Conservation (phyloP, 2,329 filamentous ascomycete species). For the Pezicula neosporulosa region DNA sequence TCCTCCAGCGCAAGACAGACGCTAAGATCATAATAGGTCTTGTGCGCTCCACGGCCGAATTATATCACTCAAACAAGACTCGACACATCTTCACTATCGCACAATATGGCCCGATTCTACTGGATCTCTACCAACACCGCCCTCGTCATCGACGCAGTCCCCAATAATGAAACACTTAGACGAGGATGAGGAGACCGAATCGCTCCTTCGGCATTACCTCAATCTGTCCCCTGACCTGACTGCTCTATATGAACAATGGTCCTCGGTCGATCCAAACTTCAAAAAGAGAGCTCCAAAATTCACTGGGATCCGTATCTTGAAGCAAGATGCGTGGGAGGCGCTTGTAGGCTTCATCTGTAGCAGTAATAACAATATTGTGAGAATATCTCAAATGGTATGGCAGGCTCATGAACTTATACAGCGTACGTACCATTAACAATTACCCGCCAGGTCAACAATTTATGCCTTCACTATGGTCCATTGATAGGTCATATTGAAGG, state of each 20-base stretch:
- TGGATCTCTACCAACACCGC: slow-evolving; percentile 30
- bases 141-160: slow-evolving; percentile 32
- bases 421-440: not conserved
- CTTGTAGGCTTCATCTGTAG: slow-evolving; percentile 95
- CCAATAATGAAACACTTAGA: slow-evolving; percentile 32
- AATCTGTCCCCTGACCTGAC: slow-evolving; percentile 77
- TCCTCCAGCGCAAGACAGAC: slow-evolving; percentile 2
- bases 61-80: slow-evolving; percentile 79
- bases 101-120: slow-evolving; percentile 52
- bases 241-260: slow-evolving; percentile 83
- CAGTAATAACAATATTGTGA: slow-evolving; percentile 95
- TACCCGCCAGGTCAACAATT: slow-evolving; percentile 64
- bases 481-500: slow-evolving; percentile 68
- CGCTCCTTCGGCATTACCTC: slow-evolving; percentile 79
- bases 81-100: slow-evolving; percentile 74
- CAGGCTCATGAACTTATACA: not conserved
- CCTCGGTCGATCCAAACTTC: slow-evolving; percentile 80
- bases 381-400: slow-evolving; percentile 89
- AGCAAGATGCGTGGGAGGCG: slow-evolving; percentile 95
- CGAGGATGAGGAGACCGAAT: slow-evolving; percentile 66
- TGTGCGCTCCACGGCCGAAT: slow-evolving; percentile 85
- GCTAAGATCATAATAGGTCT: slow-evolving; percentile 47
- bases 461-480: slow-evolving; percentile 82
- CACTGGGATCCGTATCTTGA: slow-evolving; percentile 85
- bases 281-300: slow-evolving; percentile 82